phyloP scores from a whole-genome alignment of 2,329 filamentous ascomycete species.

The Ophiostoma tasmaniense region DNA sequence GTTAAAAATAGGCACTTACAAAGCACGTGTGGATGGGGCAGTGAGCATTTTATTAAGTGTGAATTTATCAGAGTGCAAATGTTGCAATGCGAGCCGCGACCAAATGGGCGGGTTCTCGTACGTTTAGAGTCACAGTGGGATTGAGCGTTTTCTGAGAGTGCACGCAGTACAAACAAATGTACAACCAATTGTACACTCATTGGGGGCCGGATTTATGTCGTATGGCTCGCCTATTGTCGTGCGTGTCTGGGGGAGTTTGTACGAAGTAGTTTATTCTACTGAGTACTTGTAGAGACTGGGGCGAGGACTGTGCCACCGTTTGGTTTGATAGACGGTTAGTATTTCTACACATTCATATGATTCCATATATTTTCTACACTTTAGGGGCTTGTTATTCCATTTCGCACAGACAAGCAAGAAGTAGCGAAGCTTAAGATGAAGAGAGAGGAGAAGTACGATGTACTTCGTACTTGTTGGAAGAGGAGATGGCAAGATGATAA shows the following conservation, averaged over 20 bases:
- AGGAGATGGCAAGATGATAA: no score
- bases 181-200: not conserved
- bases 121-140: not conserved
- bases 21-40: constrained; percentile 17
- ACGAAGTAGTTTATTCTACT: not conserved
- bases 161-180: no score
- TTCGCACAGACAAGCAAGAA: not conserved
- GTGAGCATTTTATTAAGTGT: not conserved
- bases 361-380: not conserved
- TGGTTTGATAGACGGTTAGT: not conserved
- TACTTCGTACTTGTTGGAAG: no score
- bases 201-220: not conserved
- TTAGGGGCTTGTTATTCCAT: not conserved
- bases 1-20: constrained; percentile 21
- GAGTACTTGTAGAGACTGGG: no score
- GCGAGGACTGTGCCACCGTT: not conserved
- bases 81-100: constrained; percentile 8
- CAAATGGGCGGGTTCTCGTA: constrained; percentile 3
- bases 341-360: not conserved
- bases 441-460: not conserved
- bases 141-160: no score
- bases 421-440: not conserved
- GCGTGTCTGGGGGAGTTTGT: not conserved
- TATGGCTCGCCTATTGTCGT: not conserved
- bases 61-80: not conserved